Evolutionary conservation across 2,329 filamentous ascomycete species (phyloP).

Genomic region (Diplocarpon rosae): DNA sequence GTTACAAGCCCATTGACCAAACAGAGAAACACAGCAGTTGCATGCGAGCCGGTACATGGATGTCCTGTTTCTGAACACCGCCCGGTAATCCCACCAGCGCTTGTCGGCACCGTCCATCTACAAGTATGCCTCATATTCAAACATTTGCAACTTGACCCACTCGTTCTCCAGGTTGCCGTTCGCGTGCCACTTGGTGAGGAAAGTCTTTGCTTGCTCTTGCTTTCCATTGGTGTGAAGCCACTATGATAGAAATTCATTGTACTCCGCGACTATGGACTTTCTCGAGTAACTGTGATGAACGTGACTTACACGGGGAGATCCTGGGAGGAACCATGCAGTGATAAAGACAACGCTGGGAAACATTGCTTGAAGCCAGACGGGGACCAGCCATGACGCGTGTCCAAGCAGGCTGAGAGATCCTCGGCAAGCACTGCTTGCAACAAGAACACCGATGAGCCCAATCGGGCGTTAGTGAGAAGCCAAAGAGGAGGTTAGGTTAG

Average conservation of each 20-base stretch:
- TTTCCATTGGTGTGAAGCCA: constrained; percentile 33
- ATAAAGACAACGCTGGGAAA: constrained; percentile 38
- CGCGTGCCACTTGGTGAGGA: constrained; percentile 40
- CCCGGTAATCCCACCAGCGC: constrained; percentile 44
- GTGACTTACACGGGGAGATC: constrained; percentile 31
- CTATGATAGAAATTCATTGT: background rate
- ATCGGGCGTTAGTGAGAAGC: constrained; percentile 18
- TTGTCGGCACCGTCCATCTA: constrained; percentile 41
- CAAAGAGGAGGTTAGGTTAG: background rate
- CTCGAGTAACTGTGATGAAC: constrained; percentile 21
- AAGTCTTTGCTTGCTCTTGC: constrained; percentile 28
- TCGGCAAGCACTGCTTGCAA: constrained; percentile 41
- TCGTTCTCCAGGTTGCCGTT: constrained; percentile 38
- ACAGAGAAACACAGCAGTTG: constrained; percentile 39
- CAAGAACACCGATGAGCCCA: constrained; percentile 41
- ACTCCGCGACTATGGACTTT: background rate
- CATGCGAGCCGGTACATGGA: constrained; percentile 38
- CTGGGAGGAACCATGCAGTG: constrained; percentile 35
- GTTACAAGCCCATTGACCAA: constrained; percentile 39
- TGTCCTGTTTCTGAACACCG: constrained; percentile 38
- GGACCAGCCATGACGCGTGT: constrained; percentile 35
- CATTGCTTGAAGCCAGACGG: constrained; percentile 40
- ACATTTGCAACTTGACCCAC: constrained; percentile 39
- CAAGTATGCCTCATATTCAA: constrained; percentile 38
- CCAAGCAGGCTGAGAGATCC: constrained; percentile 34